Conservation (phyloP, 176 grass and related monocot genomes). For the Cenchrus purpureus region DNA sequence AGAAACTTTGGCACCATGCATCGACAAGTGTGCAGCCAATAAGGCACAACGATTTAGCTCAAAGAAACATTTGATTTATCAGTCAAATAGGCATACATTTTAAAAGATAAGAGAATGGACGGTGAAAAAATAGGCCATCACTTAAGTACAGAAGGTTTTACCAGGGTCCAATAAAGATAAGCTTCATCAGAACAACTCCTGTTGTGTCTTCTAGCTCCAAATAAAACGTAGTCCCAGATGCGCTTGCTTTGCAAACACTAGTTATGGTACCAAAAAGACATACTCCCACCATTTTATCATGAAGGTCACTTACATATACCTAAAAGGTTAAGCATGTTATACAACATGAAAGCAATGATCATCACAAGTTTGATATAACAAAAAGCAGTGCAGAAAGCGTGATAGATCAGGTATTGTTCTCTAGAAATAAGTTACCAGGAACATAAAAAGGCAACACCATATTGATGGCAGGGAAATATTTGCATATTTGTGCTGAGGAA, state of each 20-base stretch:
- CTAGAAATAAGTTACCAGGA: constrained; percentile 19
- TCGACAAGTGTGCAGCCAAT: no score
- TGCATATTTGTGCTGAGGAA: constrained; percentile 14
- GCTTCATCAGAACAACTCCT: constrained; percentile 66
- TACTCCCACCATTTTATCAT: constrained; percentile 80
- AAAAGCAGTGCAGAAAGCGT: constrained; percentile 6
- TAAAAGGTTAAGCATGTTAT: constrained; percentile 46
- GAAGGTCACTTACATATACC: constrained; percentile 72
- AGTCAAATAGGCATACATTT: background rate
- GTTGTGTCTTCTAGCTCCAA: constrained; percentile 83
- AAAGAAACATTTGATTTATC: constrained; percentile 7
- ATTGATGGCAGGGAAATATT: background rate
- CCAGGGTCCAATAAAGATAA: constrained; percentile 74
- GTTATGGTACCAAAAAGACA: constrained; percentile 78
- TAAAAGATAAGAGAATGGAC: background rate
- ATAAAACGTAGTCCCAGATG: constrained; percentile 58
- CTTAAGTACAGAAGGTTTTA: constrained; percentile 42
- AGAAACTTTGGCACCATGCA: no score
- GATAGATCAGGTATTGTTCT: constrained; percentile 24
- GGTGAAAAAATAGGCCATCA: background rate
- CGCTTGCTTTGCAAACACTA: constrained; percentile 63
- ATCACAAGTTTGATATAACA: background rate
- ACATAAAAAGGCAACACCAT: background rate
- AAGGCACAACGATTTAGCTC: background rate
- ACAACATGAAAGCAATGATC: constrained; percentile 13